Evolutionary conservation across 2,329 filamentous ascomycete genomes (phyloP).

Genomic region (Tetracladium maxilliforme): DNA sequence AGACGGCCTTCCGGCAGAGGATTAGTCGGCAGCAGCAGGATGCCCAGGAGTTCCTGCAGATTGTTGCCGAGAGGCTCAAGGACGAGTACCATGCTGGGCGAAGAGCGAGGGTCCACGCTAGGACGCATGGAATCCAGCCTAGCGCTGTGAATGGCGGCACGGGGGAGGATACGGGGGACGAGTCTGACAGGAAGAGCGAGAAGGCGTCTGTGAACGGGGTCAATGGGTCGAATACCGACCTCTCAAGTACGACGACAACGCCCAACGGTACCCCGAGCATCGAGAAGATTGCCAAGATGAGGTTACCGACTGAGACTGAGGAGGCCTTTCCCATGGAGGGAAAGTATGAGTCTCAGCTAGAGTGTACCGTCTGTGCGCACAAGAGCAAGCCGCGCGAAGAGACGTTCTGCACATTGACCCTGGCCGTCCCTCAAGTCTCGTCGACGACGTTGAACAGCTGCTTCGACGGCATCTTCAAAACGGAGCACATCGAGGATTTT

Average conservation of each 20-base stretch:
- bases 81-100: constrained; percentile 87
- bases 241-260: too few relatives aligned
- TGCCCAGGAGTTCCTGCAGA: constrained; percentile 91
- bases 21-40: constrained; percentile 95
- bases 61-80: constrained; percentile 79
- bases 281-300: neutral
- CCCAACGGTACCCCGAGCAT: too few relatives aligned
- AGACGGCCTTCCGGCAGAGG: constrained; percentile 73
- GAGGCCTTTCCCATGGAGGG: constrained; percentile 87
- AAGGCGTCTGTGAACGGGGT: too few relatives aligned
- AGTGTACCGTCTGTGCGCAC: constrained; percentile 82
- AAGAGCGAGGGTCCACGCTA: constrained; percentile 50
- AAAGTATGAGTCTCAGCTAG: constrained; percentile 82
- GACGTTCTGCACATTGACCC: constrained; percentile 79
- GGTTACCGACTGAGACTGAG: too few relatives aligned
- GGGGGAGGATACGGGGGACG: constrained; percentile 7
- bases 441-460: constrained; percentile 75
- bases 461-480: constrained; percentile 88
- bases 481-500: constrained; percentile 93
- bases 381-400: constrained; percentile 73
- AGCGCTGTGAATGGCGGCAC: constrained; percentile 8
- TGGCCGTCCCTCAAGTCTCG: constrained; percentile 75
- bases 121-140: constrained; percentile 14
- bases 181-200: too few relatives aligned
- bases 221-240: too few relatives aligned